Base-by-base conservation (phyloP, 805 yeast species). In the Isabelozyma heimii region DNA sequence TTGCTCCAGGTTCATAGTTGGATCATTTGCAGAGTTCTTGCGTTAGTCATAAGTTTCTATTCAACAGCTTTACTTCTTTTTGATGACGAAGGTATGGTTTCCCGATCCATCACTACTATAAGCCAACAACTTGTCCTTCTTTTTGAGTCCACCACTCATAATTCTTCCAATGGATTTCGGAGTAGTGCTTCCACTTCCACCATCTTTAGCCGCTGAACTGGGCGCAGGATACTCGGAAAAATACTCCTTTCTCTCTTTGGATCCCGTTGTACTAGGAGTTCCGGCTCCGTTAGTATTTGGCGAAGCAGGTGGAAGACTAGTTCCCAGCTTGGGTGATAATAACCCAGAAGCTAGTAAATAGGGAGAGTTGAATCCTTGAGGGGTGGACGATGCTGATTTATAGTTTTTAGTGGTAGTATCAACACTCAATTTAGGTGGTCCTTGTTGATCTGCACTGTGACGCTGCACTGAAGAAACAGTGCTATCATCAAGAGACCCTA, bases 341-440 rank as follows among this genome's bases (percentile, higher is more conserved):
- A 80, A 58, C 1, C 88, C 89, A 0, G 87, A 80, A 0, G 89
- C 87, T 50, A 84, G 64, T 42, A 84, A 69, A 55, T 83, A 86
- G 2, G 91, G 90, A 6, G 90, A 84, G 0, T 85, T 77, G 61
- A 85, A 80, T 0, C 89, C 89, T 33, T 70, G 75, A 1, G 77
- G 73, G 0, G 79, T 71, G 0, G 79, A 71, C 16, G 67, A 57
- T 1, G 80, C 78, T 3, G 74, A 66, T 40, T 51, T 57, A 16
- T 52, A 40, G 14, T 47, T 42, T 37, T 52, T 53, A 28, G 41
- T 16, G 4, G 55, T 59, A 8, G 76, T 69, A 53, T 71, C 76
- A 47, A 71, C 56, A 10, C 65, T 58, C 37, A 72, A 60, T 49
- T 63, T 66, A 4, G 72, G 71, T 6, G 24, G 24, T 5, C 24